These are phyloP conservation scores for Phytopythium ostracodes DNA, from an alignment of 352 stramenopile species.

Conservation along the genomic window DNA sequence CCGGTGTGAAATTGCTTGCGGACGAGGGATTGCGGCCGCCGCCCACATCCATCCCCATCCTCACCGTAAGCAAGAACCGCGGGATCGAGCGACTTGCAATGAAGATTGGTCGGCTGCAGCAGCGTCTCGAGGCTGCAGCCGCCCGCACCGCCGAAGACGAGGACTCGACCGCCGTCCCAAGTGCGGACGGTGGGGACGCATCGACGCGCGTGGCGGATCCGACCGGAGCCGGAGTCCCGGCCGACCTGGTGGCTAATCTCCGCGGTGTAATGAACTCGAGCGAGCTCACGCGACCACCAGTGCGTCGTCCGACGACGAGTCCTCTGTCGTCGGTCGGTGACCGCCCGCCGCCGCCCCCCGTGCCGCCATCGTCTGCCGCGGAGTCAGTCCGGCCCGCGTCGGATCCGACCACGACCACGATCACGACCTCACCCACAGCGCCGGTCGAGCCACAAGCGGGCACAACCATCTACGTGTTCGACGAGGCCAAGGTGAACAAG, in stretches of 20 bases:
- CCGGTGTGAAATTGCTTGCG: neutral
- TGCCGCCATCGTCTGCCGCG: constrained; percentile 7
- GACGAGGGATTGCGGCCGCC: neutral
- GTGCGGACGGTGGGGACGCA: neutral
- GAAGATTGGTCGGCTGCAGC: constrained; percentile 45
- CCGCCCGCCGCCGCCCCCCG: constrained; percentile 14
- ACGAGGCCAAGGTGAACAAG: constrained; percentile 34
- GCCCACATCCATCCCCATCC: constrained; percentile 8
- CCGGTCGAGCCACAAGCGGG: constrained; percentile 12
- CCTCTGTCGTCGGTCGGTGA: constrained; percentile 13
- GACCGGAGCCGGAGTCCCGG: constrained; percentile 26
- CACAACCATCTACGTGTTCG: constrained; percentile 46
- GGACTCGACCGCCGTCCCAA: neutral
- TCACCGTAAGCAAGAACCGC: constrained; percentile 30
- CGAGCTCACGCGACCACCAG: constrained; percentile 44
- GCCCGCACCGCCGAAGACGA: constrained; percentile 1
- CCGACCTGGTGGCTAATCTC: constrained; percentile 50
- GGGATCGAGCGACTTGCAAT: constrained; percentile 39
- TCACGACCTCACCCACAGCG: neutral
- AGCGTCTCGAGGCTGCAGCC: constrained; percentile 33
- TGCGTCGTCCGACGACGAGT: constrained; percentile 17
- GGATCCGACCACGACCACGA: neutral
- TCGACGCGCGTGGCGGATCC: neutral
- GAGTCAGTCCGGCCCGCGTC: neutral
- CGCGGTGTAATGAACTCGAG: constrained; percentile 75